Conservation (phyloP, 768 basidiomycete species). For the Auricularia auricula-judae region DNA sequence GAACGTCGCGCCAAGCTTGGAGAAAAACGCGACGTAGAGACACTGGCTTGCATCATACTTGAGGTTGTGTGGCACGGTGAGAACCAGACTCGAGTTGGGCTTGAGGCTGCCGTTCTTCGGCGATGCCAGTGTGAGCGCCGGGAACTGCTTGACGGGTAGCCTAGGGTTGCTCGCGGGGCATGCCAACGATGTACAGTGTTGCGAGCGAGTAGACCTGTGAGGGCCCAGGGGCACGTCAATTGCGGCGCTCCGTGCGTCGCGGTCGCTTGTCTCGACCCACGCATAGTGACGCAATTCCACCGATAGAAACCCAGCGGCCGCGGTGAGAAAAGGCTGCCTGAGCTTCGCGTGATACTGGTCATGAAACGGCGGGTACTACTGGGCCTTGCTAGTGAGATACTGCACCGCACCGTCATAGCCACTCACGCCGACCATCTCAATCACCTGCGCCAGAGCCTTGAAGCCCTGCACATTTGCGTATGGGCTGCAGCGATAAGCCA, state of each 20-base stretch:
- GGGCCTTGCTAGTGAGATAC: constrained; percentile 28
- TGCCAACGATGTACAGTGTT: constrained; percentile 28
- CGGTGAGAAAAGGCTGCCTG: constrained; percentile 22
- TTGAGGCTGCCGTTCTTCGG: constrained; percentile 16
- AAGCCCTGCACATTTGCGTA: constrained; percentile 34
- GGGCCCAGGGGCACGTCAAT: constrained; percentile 24
- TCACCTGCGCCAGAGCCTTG: constrained; percentile 29
- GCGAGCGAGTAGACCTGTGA: constrained; percentile 37
- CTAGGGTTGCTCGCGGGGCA: constrained; percentile 40
- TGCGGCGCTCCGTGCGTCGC: constrained; percentile 35
- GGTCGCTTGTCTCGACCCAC: constrained; percentile 36
- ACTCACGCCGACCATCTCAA: constrained; percentile 44
- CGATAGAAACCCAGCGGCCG: constrained; percentile 48
- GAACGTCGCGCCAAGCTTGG: constrained; percentile 23
- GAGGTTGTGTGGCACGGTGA: constrained; percentile 15
- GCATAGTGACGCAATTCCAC: constrained; percentile 42
- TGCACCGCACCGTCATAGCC: constrained; percentile 49
- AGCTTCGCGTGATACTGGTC: too few relatives aligned
- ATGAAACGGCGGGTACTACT: constrained; percentile 6
- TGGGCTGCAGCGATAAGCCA: constrained; percentile 19
- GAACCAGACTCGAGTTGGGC: constrained; percentile 19
- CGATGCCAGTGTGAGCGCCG: constrained; percentile 25
- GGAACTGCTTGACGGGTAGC: constrained; percentile 40
- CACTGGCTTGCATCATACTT: constrained; percentile 3
- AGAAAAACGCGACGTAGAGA: constrained; percentile 24